phyloP scores from a whole-genome alignment of 257 asterid genomes.

The Forsythia viridissima region DNA sequence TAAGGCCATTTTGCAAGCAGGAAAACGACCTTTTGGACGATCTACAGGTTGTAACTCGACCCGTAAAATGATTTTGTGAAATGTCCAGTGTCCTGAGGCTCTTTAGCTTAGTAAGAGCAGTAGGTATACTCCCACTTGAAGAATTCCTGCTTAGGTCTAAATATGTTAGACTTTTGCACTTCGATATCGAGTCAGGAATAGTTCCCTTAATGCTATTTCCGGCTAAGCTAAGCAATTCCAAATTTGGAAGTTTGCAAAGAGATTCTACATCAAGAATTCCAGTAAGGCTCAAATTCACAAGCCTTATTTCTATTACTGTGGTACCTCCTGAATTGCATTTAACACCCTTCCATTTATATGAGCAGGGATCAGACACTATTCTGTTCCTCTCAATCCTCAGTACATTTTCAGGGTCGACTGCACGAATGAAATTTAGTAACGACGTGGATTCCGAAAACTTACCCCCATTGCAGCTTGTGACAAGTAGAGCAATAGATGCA shows the following conservation, averaged over 20 bases:
- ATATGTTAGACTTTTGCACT: conserved; percentile 21
- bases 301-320: conserved; percentile 11
- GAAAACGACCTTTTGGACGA: neutral
- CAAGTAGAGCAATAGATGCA: conserved; percentile 15
- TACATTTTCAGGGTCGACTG: conserved; percentile 33
- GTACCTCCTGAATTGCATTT: conserved; percentile 5
- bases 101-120: conserved; percentile 27
- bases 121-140: conserved; percentile 21
- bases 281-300: conserved; percentile 19
- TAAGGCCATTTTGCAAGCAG: neutral
- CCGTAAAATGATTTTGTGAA: conserved; percentile 25
- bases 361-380: neutral
- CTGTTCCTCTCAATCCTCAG: neutral
- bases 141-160: conserved; percentile 28
- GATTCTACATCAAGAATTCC: conserved; percentile 33
- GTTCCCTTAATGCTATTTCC: conserved; percentile 23
- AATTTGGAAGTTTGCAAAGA: conserved; percentile 27
- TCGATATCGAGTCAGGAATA: conserved; percentile 20
- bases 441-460: conserved; percentile 13
- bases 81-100: conserved; percentile 25
- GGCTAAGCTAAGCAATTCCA: conserved; percentile 30
- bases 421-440: conserved; percentile 23
- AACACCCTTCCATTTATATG: conserved; percentile 16
- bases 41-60: neutral
- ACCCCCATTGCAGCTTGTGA: conserved; percentile 24